These are phyloP conservation scores for Cryphonectria japonica DNA, from an alignment of 2,329 filamentous ascomycete species.

Conservation along the genomic window DNA sequence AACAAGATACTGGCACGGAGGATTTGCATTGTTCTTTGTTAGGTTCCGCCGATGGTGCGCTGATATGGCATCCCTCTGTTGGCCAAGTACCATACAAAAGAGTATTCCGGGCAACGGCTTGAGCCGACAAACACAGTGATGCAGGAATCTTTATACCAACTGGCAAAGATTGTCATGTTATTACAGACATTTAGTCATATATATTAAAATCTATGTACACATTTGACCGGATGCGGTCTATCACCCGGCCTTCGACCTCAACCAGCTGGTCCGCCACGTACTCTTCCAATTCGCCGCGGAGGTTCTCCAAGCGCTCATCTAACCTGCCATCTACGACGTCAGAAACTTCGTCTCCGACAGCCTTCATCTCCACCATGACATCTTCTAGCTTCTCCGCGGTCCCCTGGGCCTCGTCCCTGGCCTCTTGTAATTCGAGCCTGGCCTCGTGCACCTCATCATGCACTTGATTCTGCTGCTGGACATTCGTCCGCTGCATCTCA, in stretches of 20 bases:
- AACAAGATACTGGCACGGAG: not conserved
- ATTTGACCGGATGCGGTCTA: slow-evolving; percentile 14
- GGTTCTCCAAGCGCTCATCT: slow-evolving; percentile 4
- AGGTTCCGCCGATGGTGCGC: too few species aligned
- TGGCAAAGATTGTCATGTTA: not conserved
- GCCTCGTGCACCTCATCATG: slow-evolving; percentile 11
- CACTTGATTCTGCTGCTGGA: slow-evolving; percentile 17
- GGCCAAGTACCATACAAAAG: not conserved
- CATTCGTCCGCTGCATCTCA: slow-evolving; percentile 11
- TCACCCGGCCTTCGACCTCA: slow-evolving; percentile 10
- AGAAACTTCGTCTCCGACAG: not conserved
- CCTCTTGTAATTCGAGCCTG: slow-evolving; percentile 2
- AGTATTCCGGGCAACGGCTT: not conserved
- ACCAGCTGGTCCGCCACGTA: slow-evolving; percentile 14
- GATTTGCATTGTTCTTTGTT: too few species aligned
- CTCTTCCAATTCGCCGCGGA: slow-evolving; percentile 19
- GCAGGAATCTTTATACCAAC: not conserved
- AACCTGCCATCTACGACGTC: slow-evolving; percentile 7
- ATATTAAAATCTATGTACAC: slow-evolving; percentile 23
- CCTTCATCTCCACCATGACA: slow-evolving; percentile 6
- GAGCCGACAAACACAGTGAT: not conserved
- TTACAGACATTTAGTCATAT: slow-evolving; percentile 9
- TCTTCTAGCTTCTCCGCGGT: slow-evolving; percentile 13
- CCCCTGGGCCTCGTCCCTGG: not conserved
- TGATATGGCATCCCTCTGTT: not conserved